Evolutionary conservation across 2,329 filamentous ascomycete species (phyloP), one percentile per base, ranked within the genome.

Genomic region (Fusarium papillatum): DNA sequence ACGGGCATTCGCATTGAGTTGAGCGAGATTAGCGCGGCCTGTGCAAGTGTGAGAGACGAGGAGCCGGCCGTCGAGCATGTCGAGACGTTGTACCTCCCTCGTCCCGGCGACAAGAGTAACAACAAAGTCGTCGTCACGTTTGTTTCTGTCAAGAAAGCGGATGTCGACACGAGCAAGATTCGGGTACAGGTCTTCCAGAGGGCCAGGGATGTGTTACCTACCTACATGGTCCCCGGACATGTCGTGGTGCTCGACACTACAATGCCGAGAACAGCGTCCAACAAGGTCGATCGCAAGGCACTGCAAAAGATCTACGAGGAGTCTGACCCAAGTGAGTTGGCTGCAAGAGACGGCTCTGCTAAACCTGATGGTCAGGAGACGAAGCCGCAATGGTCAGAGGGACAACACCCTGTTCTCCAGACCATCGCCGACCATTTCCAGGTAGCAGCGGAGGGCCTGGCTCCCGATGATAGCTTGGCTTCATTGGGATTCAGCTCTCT

Each of bases 1-100:
- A 74, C 72, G 0, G 72, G 72, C 2, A 69, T 75, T 0, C 68
- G 72, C 0, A 74, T 74, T 2, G 72, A 74, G 9, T 17, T 74
- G 39, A 74, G 72, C 8, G 72, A 74, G 41, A 74, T 74, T 14
- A 75, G 72, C 2, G 72, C 72, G 3, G 72, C 72, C 4, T 69
- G 68, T 38, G 72, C 72, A 7, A 75, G 60, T 4, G 29, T 74
- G 6, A 74, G 72, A 36, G 68, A 72, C 0, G 72, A 74, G 0
- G 55, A 72, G 4, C 29, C 72, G 0, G 46, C 64, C 0, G 38
- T 74, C 9, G 72, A 74, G 2, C 72, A 74, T 5, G 72, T 74
- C 0, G 72, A 74, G 31, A 74, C 72, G 2, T 7, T 74, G 0
- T 75, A 74, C 7, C 60, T 74, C 0, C 38, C 50, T 1, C 55